These are phyloP conservation scores for Nephelium lappaceum DNA, from an alignment of 345 rosid species.

Conservation along the genomic window DNA sequence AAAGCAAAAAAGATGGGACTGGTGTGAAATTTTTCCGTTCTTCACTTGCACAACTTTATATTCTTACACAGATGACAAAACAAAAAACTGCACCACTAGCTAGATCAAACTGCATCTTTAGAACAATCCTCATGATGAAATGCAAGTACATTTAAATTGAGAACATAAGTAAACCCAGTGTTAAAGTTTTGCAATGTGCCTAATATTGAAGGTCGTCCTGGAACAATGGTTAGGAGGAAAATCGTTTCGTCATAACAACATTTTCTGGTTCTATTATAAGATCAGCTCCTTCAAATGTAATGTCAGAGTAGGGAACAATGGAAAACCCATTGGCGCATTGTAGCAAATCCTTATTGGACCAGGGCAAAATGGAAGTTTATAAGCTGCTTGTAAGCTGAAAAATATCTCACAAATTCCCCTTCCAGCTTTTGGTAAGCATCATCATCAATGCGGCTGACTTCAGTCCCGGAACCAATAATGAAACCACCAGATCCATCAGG, in stretches of 20 bases:
- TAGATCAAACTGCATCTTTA: not conserved
- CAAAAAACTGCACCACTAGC: not conserved
- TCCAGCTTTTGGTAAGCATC: not conserved
- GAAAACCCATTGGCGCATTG: not conserved
- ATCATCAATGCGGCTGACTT: not conserved
- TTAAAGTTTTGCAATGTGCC: not conserved
- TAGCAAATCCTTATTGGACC: not conserved
- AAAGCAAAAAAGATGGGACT: too few relatives aligned
- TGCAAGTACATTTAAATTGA: not conserved
- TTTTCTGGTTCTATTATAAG: not conserved
- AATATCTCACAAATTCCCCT: not conserved
- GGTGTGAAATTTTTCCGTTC: too few relatives aligned
- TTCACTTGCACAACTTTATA: too few relatives aligned
- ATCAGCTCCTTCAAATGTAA: not conserved
- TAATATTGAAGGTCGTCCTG: not conserved
- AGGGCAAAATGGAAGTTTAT: not conserved
- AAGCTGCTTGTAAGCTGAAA: not conserved
- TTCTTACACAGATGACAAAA: not conserved
- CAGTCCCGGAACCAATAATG: not conserved
- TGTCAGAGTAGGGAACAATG: not conserved
- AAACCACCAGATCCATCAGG: not conserved
- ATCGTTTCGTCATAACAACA: not conserved
- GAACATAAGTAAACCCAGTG: not conserved
- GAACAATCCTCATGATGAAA: conserved; percentile 10
- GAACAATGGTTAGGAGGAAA: not conserved